These are phyloP conservation scores for Geosmithia morbida DNA, from an alignment of 2,329 filamentous ascomycete species.

Conservation along the genomic window DNA sequence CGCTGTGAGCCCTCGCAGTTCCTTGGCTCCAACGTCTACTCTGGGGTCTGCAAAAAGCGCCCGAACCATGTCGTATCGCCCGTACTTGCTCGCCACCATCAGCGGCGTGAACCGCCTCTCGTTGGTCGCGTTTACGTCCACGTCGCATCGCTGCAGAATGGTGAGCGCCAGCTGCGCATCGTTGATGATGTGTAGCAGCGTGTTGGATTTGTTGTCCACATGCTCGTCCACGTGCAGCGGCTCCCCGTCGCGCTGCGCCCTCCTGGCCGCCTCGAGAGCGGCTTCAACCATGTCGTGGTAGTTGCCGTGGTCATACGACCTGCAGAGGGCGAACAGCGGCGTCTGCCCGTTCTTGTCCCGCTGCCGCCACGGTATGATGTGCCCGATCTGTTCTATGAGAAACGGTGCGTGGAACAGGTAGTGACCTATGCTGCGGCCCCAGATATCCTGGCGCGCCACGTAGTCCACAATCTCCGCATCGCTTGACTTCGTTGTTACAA, in stretches of 20 bases:
- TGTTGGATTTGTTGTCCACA: conserved; percentile 85
- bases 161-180: conserved; percentile 62
- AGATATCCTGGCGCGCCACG: conserved; percentile 60
- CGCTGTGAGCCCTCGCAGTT: conserved; percentile 77
- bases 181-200: conserved; percentile 87
- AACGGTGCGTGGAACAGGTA: conserved; percentile 87
- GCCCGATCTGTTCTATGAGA: conserved; percentile 64
- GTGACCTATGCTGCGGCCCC: conserved; percentile 84
- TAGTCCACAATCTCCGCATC: conserved; percentile 49
- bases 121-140: conserved; percentile 92
- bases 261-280: conserved; percentile 60
- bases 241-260: conserved; percentile 60
- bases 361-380: conserved; percentile 72
- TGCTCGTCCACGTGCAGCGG: conserved; percentile 88
- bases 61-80: conserved; percentile 82
- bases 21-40: conserved; percentile 73
- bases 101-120: conserved; percentile 89
- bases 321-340: conserved; percentile 86
- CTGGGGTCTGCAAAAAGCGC: conserved; percentile 76
- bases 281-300: conserved; percentile 80
- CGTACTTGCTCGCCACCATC: conserved; percentile 98
- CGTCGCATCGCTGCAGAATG: conserved; percentile 73
- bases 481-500: conserved; percentile 43
- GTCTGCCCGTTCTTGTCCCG: conserved; percentile 96
- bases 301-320: conserved; percentile 84